Base-by-base conservation (phyloP, 1,284 basidiomycete species). In the Coriolopsis trogii region DNA sequence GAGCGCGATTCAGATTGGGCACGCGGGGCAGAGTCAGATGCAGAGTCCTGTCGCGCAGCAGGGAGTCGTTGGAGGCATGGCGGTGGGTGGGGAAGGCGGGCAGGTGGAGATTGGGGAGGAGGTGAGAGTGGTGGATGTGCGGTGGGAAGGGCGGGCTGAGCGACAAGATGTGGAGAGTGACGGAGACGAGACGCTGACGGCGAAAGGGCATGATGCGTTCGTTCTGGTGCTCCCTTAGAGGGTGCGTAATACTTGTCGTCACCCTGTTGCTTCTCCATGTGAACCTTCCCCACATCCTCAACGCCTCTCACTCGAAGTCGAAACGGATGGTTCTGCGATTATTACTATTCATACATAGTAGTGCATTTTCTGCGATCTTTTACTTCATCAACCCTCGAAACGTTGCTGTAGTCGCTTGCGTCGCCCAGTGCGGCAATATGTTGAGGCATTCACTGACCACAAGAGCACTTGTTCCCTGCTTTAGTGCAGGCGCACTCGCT, bases 1-100 rank as follows among this genome's bases (percentile, higher is more conserved):
- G 49, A 73, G 53, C 41, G 70, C 54, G 24, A 49, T 55, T 25
- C 56, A 56, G 40, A 42, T 50, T 3, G 42, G 43, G 2, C 21
- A 40, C 8, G 40, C 45, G 15, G 51, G 30, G 4, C 46, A 41
- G 41, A 41, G 29, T 16, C 47, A 37, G 42, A n/a, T 20, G 5
- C 33, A 51, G 16, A n/a, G n/a, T n/a, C n/a, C n/a, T n/a, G 50
- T 16, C 23, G 33, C 25, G 10, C 59, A 62, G 29, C 34, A 38
- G 26, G 72, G 75, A 43, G 80, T 76, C 6, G 78, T 82, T 28
- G 59, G 65, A 12, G 76, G 86, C 34, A 74, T 70, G 51, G 70
- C 86, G 24, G 69, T 87, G 10, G 30, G 13, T n/a, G 13, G 30
- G 3, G 4, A 3, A 13, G 30, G 13, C 30, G 13, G 10, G 3